phyloP scores from a whole-genome alignment of 2,329 filamentous ascomycete genomes.

The Penicillium hordei region DNA sequence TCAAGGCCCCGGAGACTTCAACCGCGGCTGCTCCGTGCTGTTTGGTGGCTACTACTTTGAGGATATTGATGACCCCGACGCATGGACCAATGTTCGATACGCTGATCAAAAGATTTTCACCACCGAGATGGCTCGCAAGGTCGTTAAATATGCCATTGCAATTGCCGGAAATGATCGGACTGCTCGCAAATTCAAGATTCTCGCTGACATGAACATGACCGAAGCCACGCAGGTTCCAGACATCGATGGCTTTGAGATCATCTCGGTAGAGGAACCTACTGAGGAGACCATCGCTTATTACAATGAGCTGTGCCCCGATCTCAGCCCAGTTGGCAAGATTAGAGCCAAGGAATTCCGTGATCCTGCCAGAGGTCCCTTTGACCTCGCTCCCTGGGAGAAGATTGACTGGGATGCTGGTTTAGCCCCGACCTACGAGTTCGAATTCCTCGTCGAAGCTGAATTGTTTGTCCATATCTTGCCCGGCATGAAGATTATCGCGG shows the following conservation, averaged over 20 bases:
- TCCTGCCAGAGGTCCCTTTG: slow-evolving; percentile 41
- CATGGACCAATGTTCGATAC: not conserved
- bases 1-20: slow-evolving; percentile 74
- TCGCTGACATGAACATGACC: slow-evolving; percentile 38
- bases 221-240: slow-evolving; percentile 48
- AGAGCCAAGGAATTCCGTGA: slow-evolving; percentile 52
- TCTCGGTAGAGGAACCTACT: slow-evolving; percentile 50
- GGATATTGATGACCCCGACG: slow-evolving; percentile 40
- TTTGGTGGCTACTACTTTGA: slow-evolving; percentile 58
- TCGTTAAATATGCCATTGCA: slow-evolving; percentile 53
- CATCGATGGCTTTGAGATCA: slow-evolving; percentile 62
- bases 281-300: slow-evolving; percentile 52
- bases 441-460: slow-evolving; percentile 68
- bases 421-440: slow-evolving; percentile 37
- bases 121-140: slow-evolving; percentile 48
- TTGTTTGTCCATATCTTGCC: slow-evolving; percentile 58
- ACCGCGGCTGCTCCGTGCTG: slow-evolving; percentile 68
- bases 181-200: slow-evolving; percentile 40
- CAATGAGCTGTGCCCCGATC: slow-evolving; percentile 40
- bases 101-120: slow-evolving; percentile 33
- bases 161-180: slow-evolving; percentile 43
- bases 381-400: slow-evolving; percentile 37
- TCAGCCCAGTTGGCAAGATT: slow-evolving; percentile 56
- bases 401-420: slow-evolving; percentile 24
- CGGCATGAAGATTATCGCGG: slow-evolving; percentile 63